These are phyloP conservation scores for Penicillium chermesinum DNA, from an alignment of 495 filamentous ascomycete genomes.

Conservation along the genomic window DNA sequence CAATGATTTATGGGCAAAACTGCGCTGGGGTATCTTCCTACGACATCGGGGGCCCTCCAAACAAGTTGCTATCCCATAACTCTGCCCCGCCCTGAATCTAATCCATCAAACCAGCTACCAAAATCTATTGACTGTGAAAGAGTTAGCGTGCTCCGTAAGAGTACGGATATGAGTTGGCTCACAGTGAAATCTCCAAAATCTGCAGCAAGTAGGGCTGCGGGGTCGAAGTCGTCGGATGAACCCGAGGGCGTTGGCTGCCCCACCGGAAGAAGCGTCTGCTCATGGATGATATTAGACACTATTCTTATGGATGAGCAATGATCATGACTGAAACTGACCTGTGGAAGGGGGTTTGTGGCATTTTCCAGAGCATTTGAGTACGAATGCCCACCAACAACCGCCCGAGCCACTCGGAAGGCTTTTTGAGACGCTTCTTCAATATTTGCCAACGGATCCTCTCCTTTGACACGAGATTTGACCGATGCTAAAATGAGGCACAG, in stretches of 20 bases:
- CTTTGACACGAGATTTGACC: conserved; percentile 29
- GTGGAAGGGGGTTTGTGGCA: conserved; percentile 8
- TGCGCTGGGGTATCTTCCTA: too few species aligned
- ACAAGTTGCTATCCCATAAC: conserved; percentile 30
- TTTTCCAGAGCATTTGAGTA: conserved; percentile 21
- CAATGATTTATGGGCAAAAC: too few species aligned
- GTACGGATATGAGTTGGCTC: conserved; percentile 3
- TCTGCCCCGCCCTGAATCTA: conserved; percentile 25
- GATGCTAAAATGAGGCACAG: conserved; percentile 17
- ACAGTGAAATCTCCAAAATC: conserved; percentile 30
- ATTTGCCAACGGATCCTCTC: conserved; percentile 27
- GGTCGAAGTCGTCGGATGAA: conserved; percentile 26
- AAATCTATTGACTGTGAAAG: conserved; percentile 28
- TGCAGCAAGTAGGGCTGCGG: conserved; percentile 18
- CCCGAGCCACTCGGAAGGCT: conserved; percentile 22
- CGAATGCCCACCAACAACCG: conserved; percentile 21
- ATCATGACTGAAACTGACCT: conserved; percentile 6
- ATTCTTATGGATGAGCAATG: conserved; percentile 1
- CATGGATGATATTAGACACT: background rate
- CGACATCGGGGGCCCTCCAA: conserved; percentile 11
- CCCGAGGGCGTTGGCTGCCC: conserved; percentile 14
- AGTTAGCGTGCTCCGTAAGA: conserved; percentile 14
- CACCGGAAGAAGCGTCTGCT: conserved; percentile 4
- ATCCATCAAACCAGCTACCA: conserved; percentile 29
- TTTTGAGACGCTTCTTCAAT: conserved; percentile 24